Conservation (phyloP, 495 filamentous ascomycete species). For the Xylaria venustula region DNA sequence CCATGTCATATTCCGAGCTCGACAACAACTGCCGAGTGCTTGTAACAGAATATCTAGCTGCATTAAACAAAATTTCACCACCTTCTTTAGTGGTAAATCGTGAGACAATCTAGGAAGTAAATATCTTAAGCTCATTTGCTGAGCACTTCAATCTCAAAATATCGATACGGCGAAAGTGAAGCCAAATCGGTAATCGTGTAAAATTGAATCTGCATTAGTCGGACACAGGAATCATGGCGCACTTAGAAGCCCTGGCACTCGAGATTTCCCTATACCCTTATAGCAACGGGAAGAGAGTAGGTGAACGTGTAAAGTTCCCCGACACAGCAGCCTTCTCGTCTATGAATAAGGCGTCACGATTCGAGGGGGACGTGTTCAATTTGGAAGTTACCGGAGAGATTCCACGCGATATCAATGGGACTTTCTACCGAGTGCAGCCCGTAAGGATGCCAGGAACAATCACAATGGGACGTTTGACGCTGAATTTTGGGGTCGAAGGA, state of each 20-base stretch:
- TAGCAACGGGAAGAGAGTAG: constrained; percentile 30
- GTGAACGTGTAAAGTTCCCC: constrained; percentile 45
- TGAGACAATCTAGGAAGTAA: not conserved
- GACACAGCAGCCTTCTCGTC: constrained; percentile 44
- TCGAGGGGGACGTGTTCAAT: constrained; percentile 49
- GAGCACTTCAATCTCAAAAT: not conserved
- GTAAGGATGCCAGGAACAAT: constrained; percentile 12
- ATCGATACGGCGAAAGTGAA: not conserved
- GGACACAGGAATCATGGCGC: constrained; percentile 36
- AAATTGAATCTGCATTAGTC: not conserved
- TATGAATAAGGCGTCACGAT: constrained; percentile 46
- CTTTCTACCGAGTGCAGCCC: constrained; percentile 55
- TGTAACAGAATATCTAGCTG: not conserved
- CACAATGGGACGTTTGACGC: not conserved
- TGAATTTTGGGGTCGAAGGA: constrained; percentile 21
- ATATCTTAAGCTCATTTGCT: not conserved
- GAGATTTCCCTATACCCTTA: constrained; percentile 37
- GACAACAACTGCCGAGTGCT: constrained; percentile 1
- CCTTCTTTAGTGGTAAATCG: not conserved
- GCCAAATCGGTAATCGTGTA: constrained; percentile 1
- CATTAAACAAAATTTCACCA: not conserved
- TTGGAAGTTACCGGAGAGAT: constrained; percentile 51
- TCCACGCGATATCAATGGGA: constrained; percentile 50
- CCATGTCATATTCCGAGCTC: too few relatives aligned
- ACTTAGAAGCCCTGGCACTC: constrained; percentile 42